A percentile compares a stretch with the other conserved stretches of the same genome.
These are phyloP conservation scores for Fusarium haematococcum DNA, from an alignment of 2,329 filamentous ascomycete genomes.

Conservation along the genomic window DNA sequence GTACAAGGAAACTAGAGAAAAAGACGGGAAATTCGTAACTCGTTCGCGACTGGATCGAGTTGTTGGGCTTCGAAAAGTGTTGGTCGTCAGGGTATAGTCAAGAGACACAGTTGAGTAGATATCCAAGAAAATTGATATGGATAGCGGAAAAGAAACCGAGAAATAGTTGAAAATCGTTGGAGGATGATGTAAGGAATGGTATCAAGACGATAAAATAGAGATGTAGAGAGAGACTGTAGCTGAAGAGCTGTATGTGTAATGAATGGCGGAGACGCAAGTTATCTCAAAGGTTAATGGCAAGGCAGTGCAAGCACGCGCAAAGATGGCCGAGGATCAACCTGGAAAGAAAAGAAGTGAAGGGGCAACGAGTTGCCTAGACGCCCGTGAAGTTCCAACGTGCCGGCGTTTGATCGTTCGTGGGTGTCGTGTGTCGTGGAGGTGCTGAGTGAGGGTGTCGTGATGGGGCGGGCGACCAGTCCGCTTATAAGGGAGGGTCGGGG, in stretches of 20 bases:
- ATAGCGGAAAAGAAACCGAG: conserved; percentile 19
- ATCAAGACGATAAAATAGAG: conserved; percentile 33
- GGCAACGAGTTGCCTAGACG: conserved; percentile 40
- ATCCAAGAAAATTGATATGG: conserved; percentile 21
- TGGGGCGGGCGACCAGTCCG: conserved; percentile 4
- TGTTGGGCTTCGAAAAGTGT: conserved; percentile 29
- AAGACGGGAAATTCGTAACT: conserved; percentile 41
- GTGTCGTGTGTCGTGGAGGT: conserved; percentile 21
- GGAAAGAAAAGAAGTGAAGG: conserved; percentile 47
- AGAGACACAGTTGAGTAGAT: conserved; percentile 9
- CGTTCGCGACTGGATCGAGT: conserved; percentile 32
- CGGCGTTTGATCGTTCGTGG: conserved; percentile 35
- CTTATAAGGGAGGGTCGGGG: conserved; percentile 25
- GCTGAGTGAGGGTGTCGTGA: conserved; percentile 3
- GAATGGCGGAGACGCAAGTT: conserved; percentile 34
- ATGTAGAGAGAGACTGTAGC: conserved; percentile 8
- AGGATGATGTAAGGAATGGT: conserved; percentile 37
- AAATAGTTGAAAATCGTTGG: conserved; percentile 26
- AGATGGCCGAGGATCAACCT: conserved; percentile 70
- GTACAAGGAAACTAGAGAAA: conserved; percentile 32
- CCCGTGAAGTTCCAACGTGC: conserved; percentile 42
- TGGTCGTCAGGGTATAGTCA: conserved; percentile 34
- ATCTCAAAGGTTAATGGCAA: conserved; percentile 37
- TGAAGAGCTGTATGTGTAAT: conserved; percentile 25
- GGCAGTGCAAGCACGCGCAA: conserved; percentile 48